Evolutionary conservation across 257 asterid species (phyloP), one percentile per base, ranked within the genome.

Genomic region (Solanum stenotomum): DNA sequence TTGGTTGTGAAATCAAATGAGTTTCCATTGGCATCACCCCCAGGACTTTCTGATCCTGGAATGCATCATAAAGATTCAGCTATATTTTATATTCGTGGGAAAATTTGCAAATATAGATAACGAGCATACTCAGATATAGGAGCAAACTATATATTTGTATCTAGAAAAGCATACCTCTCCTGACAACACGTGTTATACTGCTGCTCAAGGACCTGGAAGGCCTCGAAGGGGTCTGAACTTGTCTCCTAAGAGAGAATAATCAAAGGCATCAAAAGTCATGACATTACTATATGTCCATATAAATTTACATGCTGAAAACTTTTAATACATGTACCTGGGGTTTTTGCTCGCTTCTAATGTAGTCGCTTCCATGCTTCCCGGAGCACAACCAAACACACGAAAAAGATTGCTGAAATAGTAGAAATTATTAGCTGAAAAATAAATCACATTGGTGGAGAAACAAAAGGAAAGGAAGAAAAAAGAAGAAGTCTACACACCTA

Each of bases 1-100:
- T 98, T 98, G 22, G 99, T 95, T 3, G 99, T 93, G 93, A 92
- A 94, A 89, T 98, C 99, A 56, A 94, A 95, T 31, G 99, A 92
- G 85, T 95, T 98, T 85, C 99, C 99, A 22, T 95, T 96, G 72
- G 98, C 94, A 92, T 98, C 99, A 70, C 88, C 96, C 75, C 93
- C 96, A 0, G 98, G 93, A 87, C 93, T 98, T 90, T 98, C 99
- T 2, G 94, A 81, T 87, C 99, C 99, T 96, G 94, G 38, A 81
- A 79, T 3, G 34, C 49, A 82, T 20, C 86, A 29, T 79, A 49
- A 82, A 31, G n/a, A 29, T 81, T 49, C 86, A 82, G 35, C 14
- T 18, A 29, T 29, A 82, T 82, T 29, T 46, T n/a, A 29, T 5
- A 29, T 27, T 29, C 1, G 11, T 49, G 70, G 16, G 6, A 6